Base-by-base conservation (phyloP, 2,329 filamentous ascomycete species). In the Aspergillus tubingensis region DNA sequence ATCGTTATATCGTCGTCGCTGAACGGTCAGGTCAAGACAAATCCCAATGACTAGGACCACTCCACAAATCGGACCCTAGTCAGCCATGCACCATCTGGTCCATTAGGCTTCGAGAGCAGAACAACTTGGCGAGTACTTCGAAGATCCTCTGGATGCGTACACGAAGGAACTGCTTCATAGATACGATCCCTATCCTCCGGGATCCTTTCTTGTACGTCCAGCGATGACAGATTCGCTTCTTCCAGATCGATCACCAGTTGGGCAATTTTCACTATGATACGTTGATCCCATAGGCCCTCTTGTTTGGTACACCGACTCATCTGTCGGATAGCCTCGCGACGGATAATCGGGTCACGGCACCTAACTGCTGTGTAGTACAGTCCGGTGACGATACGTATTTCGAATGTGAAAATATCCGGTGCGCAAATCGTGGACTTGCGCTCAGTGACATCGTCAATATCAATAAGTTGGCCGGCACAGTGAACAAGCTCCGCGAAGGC, bases 291-390 rank as follows among this genome's bases (percentile, higher is more conserved):
- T 27, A 65, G 49, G 0, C 67, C 65, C 44, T 69, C 65, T 17
- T 48, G 39, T 13, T 50, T 61, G 0, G 65, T 62, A 47, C 62
- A 63, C 2, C 57, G 23, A 1, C 32, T 15, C 5, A 67, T 43
- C 7, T 60, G 43, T 1, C 53, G 19, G 3, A 77, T 68, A 1
- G 75, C 76, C 36, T 71, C 64, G 8, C 71, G 67, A 39, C 74
- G 66, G n/a, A 76, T 58, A 0, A 62, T 32, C 15, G 68, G 65
- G 50, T 77, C 62, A 13, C 72, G 69, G 56, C 74, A 77, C 47
- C 72, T 74, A 19, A 64, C 65, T 0, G 74, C 71, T 6, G 69
- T 64, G 57, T 70, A 72, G 64, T 74, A 76, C 5, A 77, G 62
- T 2, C 73, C 68, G 19, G 70, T 67, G 5, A 74, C 66, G 8